A percentile compares a stretch with the other conserved stretches of the same genome.
Conservation (phyloP, 805 yeast species). For the Groenewaldozyma tartarivorans region DNA sequence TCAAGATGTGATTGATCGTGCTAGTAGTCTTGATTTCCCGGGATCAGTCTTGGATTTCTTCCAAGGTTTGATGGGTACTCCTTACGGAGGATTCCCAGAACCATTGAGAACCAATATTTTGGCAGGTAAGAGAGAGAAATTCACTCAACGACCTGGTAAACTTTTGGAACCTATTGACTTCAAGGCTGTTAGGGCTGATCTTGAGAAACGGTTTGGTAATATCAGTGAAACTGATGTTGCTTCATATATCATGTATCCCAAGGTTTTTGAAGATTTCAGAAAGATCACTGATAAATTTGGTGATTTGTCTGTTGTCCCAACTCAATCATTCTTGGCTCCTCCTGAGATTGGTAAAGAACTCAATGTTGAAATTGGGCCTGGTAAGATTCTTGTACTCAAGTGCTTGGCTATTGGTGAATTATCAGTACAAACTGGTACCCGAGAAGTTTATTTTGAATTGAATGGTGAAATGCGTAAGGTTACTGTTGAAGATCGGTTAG, state of each 20-base stretch:
- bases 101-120: conserved; percentile 89
- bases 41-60: conserved; percentile 96
- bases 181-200: conserved; percentile 58
- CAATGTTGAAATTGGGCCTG: conserved; percentile 82
- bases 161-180: conserved; percentile 79
- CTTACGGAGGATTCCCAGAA: conserved; percentile 99
- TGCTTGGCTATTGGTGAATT: conserved; percentile 89
- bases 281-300: conserved; percentile 70
- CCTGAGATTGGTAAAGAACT: conserved; percentile 84
- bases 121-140: conserved; percentile 85
- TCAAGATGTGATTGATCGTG: conserved; percentile 81
- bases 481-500: conserved; percentile 77
- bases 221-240: conserved; percentile 87
- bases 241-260: conserved; percentile 95
- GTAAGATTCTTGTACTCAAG: conserved; percentile 86
- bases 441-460: conserved; percentile 96
- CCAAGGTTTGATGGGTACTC: conserved; percentile 99
- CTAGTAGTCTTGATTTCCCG: conserved; percentile 92
- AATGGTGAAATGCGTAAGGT: conserved; percentile 98
- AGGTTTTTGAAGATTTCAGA: conserved; percentile 85
- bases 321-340: conserved; percentile 80
- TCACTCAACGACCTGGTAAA: conserved; percentile 86
- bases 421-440: conserved; percentile 71
- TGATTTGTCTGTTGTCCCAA: conserved; percentile 89
- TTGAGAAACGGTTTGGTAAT: conserved; percentile 66